phyloP scores from a whole-genome alignment of 2,329 filamentous ascomycete genomes.

The Huntiella savannae region DNA sequence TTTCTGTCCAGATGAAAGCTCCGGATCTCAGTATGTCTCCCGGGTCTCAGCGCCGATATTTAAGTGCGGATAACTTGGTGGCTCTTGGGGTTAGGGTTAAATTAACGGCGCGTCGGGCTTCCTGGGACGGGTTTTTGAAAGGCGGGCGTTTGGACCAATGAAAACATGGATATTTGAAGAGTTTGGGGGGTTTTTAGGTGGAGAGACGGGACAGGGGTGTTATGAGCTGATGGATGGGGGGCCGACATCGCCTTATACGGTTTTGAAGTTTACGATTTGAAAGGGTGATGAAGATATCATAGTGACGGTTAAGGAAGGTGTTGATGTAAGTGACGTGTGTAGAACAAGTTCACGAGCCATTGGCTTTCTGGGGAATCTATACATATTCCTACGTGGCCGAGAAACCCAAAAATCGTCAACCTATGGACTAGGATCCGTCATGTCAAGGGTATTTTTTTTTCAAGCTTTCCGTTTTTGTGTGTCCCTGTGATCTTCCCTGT shows the following conservation, averaged over 20 bases:
- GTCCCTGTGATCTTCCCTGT: conserved; percentile 18
- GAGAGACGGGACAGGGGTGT: not conserved
- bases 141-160: conserved; percentile 4
- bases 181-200: not conserved
- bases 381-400: too few relatives aligned
- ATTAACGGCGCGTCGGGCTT: conserved; percentile 5
- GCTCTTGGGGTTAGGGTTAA: not conserved
- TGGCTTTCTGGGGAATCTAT: too few relatives aligned
- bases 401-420: too few relatives aligned
- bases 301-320: too few relatives aligned
- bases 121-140: not conserved
- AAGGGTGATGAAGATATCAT: too few relatives aligned
- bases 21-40: not conserved
- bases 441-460: not conserved
- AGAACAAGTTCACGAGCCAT: too few relatives aligned
- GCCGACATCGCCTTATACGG: conserved; percentile 2
- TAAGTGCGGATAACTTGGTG: not conserved
- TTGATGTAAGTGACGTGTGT: too few relatives aligned
- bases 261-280: too few relatives aligned
- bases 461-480: conserved; percentile 8
- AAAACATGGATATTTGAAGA: conserved; percentile 6
- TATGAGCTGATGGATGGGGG: not conserved
- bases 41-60: not conserved
- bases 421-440: not conserved
- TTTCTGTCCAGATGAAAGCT: too few relatives aligned